Percentiles rank a stretch among this genome's conserved stretches.
Conservation (phyloP, 345 rosid genomes). For the Cardamine resedifolia region DNA sequence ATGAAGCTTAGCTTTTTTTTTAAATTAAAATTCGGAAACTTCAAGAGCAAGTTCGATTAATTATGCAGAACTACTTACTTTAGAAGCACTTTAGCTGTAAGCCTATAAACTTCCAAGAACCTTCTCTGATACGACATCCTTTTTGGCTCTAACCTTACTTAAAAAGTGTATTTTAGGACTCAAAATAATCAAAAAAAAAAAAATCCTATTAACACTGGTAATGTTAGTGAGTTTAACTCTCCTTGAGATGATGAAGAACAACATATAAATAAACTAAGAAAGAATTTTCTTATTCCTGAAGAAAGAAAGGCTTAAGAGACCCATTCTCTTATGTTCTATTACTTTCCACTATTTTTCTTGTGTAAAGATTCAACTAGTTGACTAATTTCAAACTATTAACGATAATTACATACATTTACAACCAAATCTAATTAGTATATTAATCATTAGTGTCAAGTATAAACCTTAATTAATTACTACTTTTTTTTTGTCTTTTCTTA, state of each 20-base stretch:
- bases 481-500: no score
- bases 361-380: background rate
- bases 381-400: background rate
- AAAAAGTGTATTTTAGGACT: no score
- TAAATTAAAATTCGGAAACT: background rate
- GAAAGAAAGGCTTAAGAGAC: no score
- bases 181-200: no score
- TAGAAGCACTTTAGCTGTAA: conserved; percentile 17
- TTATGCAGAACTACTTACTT: background rate
- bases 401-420: background rate
- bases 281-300: no score
- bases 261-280: no score
- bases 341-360: background rate
- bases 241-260: no score
- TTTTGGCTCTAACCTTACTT: background rate
- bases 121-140: background rate
- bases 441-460: background rate
- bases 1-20: background rate
- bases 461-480: background rate
- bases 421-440: background rate
- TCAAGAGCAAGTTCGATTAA: background rate
- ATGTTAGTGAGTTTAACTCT: conserved; percentile 18
- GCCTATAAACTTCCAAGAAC: conserved; percentile 3
- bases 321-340: no score
- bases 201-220: no score